Percentiles rank a stretch among this genome's conserved stretches.
Evolutionary conservation across 2,329 filamentous ascomycete genomes (phyloP).

Genomic region (Lomentospora prolificans): DNA sequence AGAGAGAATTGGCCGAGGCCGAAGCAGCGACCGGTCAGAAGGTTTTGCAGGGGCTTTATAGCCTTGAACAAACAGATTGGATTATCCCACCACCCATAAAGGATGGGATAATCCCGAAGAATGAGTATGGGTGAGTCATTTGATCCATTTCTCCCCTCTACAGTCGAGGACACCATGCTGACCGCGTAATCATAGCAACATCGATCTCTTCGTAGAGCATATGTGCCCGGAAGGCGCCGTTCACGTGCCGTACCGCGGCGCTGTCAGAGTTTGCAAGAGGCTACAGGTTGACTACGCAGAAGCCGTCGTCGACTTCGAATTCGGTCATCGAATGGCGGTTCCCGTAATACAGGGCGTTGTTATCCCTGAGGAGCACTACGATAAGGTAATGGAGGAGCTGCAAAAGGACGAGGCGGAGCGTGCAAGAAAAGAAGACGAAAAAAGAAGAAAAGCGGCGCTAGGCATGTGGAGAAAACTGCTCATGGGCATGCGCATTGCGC

Average conservation of each 20-base stretch:
- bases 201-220: conserved; percentile 86
- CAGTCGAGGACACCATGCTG: conserved; percentile 11
- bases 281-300: conserved; percentile 84
- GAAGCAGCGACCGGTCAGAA: conserved; percentile 73
- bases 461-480: conserved; percentile 79
- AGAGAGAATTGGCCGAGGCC: conserved; percentile 80
- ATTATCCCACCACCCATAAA: conserved; percentile 84
- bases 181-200: conserved; percentile 46
- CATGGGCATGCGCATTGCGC: conserved; percentile 72
- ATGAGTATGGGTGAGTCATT: conserved; percentile 61
- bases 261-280: conserved; percentile 70
- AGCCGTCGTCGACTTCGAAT: conserved; percentile 93
- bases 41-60: conserved; percentile 77
- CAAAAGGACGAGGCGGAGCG: conserved; percentile 67
- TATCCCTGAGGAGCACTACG: conserved; percentile 69
- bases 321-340: conserved; percentile 87
- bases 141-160: background rate
- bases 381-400: conserved; percentile 67
- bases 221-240: conserved; percentile 82
- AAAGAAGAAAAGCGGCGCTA: conserved; percentile 64
- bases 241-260: conserved; percentile 72
- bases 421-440: conserved; percentile 70
- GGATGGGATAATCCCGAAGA: conserved; percentile 83
- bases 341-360: conserved; percentile 88
- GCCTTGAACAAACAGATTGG: conserved; percentile 80